These are phyloP conservation scores for Neonectria punicea DNA, from an alignment of 2,329 filamentous ascomycete species.

Conservation along the genomic window DNA sequence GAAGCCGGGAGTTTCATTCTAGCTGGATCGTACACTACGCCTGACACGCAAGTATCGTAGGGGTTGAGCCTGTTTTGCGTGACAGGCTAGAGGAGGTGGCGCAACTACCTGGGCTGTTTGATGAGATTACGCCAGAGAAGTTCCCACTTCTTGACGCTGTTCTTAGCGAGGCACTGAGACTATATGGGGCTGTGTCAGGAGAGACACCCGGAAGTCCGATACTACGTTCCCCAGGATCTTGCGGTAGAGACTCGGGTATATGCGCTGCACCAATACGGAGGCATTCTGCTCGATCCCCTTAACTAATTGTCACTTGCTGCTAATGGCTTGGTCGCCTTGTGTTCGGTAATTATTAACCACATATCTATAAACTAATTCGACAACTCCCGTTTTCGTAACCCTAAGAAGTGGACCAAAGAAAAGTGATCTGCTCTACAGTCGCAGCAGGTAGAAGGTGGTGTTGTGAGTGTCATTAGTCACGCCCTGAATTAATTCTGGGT, in stretches of 20 bases:
- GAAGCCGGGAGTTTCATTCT: conserved; percentile 24
- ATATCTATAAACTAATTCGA: neutral
- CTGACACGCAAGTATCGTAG: conserved; percentile 4
- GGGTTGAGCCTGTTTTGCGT: conserved; percentile 5
- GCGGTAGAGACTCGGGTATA: conserved; percentile 27
- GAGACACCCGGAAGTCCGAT: neutral
- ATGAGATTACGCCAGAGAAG: conserved; percentile 8
- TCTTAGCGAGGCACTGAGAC: conserved; percentile 24
- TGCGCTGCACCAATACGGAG: conserved; percentile 16
- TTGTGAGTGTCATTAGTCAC: no score
- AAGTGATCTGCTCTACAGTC: no score
- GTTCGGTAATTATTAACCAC: neutral
- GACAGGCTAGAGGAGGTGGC: conserved; percentile 5
- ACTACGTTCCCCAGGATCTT: conserved; percentile 7
- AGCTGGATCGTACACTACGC: conserved; percentile 25
- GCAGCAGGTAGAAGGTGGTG: no score
- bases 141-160: conserved; percentile 22
- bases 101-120: neutral
- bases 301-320: neutral
- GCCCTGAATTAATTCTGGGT: no score
- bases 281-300: neutral
- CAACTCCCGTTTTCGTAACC: conserved; percentile 1
- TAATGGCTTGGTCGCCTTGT: rapidly evolving
- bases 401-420: no score
- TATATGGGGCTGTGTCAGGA: conserved; percentile 32